Evolutionary conservation across 306 rosid species (phyloP).

Genomic region (Lupinus albus): DNA sequence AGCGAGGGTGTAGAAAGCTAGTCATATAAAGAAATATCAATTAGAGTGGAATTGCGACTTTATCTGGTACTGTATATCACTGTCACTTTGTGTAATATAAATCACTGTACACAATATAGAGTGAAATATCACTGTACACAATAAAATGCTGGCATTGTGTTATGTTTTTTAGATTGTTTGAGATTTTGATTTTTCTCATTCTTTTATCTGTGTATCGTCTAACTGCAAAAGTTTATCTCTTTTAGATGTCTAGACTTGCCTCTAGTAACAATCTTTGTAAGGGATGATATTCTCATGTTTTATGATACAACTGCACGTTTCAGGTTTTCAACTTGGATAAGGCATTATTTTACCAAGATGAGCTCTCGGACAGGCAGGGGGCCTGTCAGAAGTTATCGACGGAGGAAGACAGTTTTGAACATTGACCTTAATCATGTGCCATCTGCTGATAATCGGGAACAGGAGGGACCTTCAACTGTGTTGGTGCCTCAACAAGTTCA

Average conservation of each 20-base stretch:
- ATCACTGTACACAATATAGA: too few species aligned
- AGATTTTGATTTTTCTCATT: not conserved
- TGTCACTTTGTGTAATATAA: not conserved
- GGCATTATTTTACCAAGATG: conserved; percentile 34
- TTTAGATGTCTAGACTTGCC: not conserved
- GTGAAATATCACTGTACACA: too few species aligned
- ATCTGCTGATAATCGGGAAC: conserved; percentile 45
- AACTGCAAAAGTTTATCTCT: not conserved
- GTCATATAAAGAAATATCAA: not conserved
- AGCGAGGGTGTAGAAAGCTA: not conserved
- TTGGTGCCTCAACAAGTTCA: conserved; percentile 39
- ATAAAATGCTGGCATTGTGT: conserved; percentile 6
- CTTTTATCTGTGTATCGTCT: not conserved
- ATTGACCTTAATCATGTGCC: conserved; percentile 49
- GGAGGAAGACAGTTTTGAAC: conserved; percentile 49
- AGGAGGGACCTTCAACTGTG: conserved; percentile 45
- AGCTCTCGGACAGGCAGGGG: conserved; percentile 39
- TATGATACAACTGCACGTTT: conserved; percentile 6
- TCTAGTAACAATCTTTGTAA: not conserved
- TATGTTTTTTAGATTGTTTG: not conserved
- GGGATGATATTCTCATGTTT: not conserved
- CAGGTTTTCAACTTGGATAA: conserved; percentile 28
- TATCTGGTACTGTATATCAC: not conserved
- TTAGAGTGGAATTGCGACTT: not conserved
- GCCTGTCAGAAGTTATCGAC: conserved; percentile 41